Evolutionary conservation across 768 basidiomycete species (phyloP).

Genomic region (Pilatotrama ljubarskyi): DNA sequence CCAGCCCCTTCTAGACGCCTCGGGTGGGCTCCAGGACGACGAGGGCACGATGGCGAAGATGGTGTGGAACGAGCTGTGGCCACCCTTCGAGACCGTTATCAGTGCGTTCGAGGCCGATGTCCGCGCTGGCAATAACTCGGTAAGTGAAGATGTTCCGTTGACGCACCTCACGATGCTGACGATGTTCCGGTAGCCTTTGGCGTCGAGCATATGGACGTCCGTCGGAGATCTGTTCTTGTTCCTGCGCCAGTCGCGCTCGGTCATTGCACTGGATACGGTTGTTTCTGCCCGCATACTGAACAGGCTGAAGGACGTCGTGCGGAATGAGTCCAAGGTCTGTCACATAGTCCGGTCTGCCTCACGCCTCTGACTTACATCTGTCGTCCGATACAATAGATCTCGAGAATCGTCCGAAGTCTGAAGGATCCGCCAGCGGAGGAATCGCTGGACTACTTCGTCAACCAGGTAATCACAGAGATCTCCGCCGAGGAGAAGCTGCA

Average conservation of each 20-base stretch:
- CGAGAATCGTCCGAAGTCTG: conserved; percentile 52
- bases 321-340: conserved; percentile 57
- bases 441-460: conserved; percentile 47
- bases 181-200: conserved; percentile 44
- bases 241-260: conserved; percentile 53
- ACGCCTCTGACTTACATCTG: not conserved
- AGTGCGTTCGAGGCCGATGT: conserved; percentile 50
- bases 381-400: conserved; percentile 40
- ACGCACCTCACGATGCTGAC: not conserved
- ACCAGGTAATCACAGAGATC: conserved; percentile 62
- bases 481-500: conserved; percentile 71
- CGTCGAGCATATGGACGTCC: conserved; percentile 56
- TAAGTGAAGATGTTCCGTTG: conserved; percentile 15
- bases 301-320: conserved; percentile 46
- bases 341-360: not conserved
- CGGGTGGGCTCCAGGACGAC: conserved; percentile 9
- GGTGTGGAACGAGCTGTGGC: conserved; percentile 81
- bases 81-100: conserved; percentile 60
- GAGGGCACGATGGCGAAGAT: conserved; percentile 34
- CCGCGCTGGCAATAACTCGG: conserved; percentile 37
- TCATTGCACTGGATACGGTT: conserved; percentile 54
- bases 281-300: conserved; percentile 50
- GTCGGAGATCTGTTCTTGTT: conserved; percentile 68
- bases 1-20: not conserved
- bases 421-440: conserved; percentile 52